phyloP scores from a whole-genome alignment of 768 basidiomycete species.

The Boletus subcaerulescens region DNA sequence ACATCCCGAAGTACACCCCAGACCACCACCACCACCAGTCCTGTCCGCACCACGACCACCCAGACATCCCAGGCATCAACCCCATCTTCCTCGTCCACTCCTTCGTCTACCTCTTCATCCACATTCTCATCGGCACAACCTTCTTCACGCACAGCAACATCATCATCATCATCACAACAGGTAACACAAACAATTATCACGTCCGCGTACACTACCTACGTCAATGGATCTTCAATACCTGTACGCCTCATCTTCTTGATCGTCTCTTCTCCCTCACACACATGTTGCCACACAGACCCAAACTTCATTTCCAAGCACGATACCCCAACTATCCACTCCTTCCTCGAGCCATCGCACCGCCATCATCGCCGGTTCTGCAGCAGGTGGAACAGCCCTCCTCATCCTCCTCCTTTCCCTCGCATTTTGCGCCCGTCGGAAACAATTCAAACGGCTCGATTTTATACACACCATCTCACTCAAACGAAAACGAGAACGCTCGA shows the following conservation, averaged over 20 bases:
- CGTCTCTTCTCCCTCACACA: background rate
- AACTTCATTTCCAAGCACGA: slow-evolving; percentile 17
- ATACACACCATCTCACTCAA: slow-evolving; percentile 27
- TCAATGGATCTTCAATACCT: slow-evolving; percentile 11
- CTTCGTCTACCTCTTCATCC: background rate
- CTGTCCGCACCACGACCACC: background rate
- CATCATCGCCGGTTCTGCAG: slow-evolving; percentile 42
- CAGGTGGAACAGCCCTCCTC: slow-evolving; percentile 36
- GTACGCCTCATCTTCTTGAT: slow-evolving; percentile 10
- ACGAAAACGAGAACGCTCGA: slow-evolving; percentile 14
- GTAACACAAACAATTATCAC: slow-evolving; percentile 17
- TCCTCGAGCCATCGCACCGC: slow-evolving; percentile 31
- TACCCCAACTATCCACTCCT: slow-evolving; percentile 1
- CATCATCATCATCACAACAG: slow-evolving; percentile 7
- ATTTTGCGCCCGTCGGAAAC: slow-evolving; percentile 38
- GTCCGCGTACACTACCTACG: slow-evolving; percentile 15
- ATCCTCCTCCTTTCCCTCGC: slow-evolving; percentile 35
- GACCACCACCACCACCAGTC: background rate
- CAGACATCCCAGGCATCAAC: background rate
- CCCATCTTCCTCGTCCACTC: background rate
- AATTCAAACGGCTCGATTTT: slow-evolving; percentile 33
- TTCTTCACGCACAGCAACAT: background rate
- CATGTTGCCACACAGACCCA: slow-evolving; percentile 6
- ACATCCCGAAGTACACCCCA: slow-evolving; percentile 2
- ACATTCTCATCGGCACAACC: background rate